Conservation (phyloP, 306 rosid genomes). For the Ziziphus jujuba region DNA sequence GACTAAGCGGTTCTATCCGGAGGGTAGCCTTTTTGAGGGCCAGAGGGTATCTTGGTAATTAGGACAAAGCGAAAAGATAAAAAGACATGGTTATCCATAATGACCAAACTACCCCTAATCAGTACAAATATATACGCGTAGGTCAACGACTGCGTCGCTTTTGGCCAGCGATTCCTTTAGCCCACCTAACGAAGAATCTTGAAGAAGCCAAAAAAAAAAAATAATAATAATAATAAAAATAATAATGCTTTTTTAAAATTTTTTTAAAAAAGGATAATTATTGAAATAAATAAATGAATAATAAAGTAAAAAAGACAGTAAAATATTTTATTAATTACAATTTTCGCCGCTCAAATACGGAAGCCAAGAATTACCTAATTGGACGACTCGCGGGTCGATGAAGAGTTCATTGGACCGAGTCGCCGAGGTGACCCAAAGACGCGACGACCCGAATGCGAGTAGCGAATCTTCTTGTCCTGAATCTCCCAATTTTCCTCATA, state of each 20-base stretch:
- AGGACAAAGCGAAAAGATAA: background rate
- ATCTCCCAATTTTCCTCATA: slow-evolving; percentile 42
- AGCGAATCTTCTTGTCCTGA: slow-evolving; percentile 56
- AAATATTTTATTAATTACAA: background rate
- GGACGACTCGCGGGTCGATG: slow-evolving; percentile 9
- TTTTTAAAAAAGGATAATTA: background rate
- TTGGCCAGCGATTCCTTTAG: slow-evolving; percentile 25
- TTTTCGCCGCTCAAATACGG: slow-evolving; percentile 46
- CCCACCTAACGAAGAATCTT: slow-evolving; percentile 43
- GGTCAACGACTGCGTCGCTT: slow-evolving; percentile 40
- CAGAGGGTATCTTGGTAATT: too few relatives aligned
- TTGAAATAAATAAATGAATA: background rate
- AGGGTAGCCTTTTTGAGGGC: too few relatives aligned
- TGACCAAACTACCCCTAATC: slow-evolving; percentile 1
- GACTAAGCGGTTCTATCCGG: too few relatives aligned
- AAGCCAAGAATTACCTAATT: slow-evolving; percentile 43
- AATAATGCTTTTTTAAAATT: background rate
- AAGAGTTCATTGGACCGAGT: slow-evolving; percentile 23
- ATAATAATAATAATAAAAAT: too few relatives aligned
- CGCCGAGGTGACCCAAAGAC: slow-evolving; percentile 38
- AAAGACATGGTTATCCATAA: background rate
- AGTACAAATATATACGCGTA: background rate
- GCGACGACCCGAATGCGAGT: slow-evolving; percentile 69
- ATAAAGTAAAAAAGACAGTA: background rate
- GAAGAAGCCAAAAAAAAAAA: slow-evolving; percentile 12